phyloP scores from a whole-genome alignment of 2,329 filamentous ascomycete species.

The Orbilia ellipsospora region DNA sequence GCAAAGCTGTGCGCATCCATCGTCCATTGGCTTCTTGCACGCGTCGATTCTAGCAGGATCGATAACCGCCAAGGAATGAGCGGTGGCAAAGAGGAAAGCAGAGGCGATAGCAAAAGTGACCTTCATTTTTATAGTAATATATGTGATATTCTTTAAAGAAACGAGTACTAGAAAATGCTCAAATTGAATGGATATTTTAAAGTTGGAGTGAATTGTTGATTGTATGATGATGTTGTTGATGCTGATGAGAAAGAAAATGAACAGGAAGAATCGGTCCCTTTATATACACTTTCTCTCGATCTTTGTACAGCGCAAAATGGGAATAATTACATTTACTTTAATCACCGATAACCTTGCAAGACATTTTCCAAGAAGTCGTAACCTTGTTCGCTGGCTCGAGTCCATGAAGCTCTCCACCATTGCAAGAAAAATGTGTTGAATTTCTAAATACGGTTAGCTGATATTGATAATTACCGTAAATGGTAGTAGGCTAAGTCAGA shows the following conservation, averaged over 20 bases:
- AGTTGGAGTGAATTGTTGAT: neutral
- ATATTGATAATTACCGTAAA: no score
- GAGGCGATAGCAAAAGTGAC: neutral
- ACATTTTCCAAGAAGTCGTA: no score
- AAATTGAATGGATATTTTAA: neutral
- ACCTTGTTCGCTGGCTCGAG: no score
- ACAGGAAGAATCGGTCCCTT: no score
- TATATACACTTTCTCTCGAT: no score
- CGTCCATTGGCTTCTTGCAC: slow-evolving; percentile 2
- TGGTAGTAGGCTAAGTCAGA: no score
- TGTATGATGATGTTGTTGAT: neutral
- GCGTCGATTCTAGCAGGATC: slow-evolving; percentile 2
- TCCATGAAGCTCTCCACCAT: no score
- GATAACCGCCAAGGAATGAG: neutral
- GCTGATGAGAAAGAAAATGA: neutral
- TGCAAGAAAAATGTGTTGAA: no score
- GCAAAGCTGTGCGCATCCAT: slow-evolving; percentile 6
- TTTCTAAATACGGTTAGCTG: no score
- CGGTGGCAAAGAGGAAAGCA: neutral
- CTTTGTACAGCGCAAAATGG: no score
- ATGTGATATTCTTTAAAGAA: neutral
- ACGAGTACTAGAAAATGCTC: neutral
- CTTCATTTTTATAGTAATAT: slow-evolving; percentile 1
- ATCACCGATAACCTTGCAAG: no score
- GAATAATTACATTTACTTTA: no score